Evolutionary conservation across 257 asterid genomes (phyloP), one percentile per base, ranked within the genome.

Genomic region (Primulina huaijiensis): DNA sequence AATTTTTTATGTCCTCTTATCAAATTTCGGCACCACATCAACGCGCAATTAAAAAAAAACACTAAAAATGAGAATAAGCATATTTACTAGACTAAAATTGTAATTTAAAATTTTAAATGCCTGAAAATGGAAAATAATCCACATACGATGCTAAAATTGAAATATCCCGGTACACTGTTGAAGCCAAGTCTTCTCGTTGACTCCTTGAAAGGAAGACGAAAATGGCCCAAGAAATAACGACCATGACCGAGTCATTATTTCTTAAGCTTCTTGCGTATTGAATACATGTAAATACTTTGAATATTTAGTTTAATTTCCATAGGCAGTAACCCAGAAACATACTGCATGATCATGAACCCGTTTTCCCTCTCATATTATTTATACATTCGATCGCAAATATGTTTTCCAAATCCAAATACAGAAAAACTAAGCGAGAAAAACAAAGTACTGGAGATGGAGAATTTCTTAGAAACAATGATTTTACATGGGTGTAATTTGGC

Each of bases 171-270:
- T 4, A 14, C 57, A 50, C 0, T 90, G 80, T 82, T 34, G 82
- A 67, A 88, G 87, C 89, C 70, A 38, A 23, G 92, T 86, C 97
- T 81, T 85, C 77, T 79, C 71, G 85, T 83, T 72, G 93, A 86
- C 90, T 76, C 72, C 40, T 23, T 25, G 46, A 61, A 63, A 38
- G 46, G 65, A 75, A 69, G 63, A 30, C 67, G 80, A 75, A 70
- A 55, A n/a, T 29, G 65, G 34, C 12, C 72, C 27, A 74, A 7
- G 61, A 78, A 67, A 38, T 55, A 40, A 35, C 2, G 75, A 78
- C 78, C 76, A n/a, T 35, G 88, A 71, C 83, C 74, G 21, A 12
- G 82, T 78, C 84, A 11, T 58, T 50, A 19, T 69, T 70, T 76
- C 69, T 73, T 69, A 60, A 72, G 58, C 64, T 78, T 72, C 82